Conservation (phyloP, 192 early-diverging fungal species). For the Piromyces finnis region DNA sequence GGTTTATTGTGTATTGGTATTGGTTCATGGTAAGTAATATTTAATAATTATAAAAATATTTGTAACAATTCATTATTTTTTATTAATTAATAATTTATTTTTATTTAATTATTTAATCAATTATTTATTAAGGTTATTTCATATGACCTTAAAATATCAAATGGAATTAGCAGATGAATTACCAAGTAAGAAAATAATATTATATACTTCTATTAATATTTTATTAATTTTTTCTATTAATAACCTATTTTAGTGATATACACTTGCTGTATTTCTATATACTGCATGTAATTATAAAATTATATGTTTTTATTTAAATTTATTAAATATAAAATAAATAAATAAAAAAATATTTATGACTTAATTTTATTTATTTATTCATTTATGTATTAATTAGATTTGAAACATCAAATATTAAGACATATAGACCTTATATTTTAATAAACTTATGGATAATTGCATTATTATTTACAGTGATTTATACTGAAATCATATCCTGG, state of each 20-base stretch:
- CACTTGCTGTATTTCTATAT: neutral
- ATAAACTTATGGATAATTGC: neutral
- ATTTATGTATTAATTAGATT: too few relatives aligned
- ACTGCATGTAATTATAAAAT: neutral
- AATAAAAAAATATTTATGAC: too few relatives aligned
- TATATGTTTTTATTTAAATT: too few relatives aligned
- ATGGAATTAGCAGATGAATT: neutral
- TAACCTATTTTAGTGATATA: neutral
- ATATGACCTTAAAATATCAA: neutral
- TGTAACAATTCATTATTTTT: too few relatives aligned
- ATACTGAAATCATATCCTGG: neutral
- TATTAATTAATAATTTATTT: too few relatives aligned
- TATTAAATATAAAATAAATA: too few relatives aligned
- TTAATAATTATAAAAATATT: too few relatives aligned
- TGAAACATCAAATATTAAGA: neutral
- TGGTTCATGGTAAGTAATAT: neutral
- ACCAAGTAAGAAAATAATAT: neutral
- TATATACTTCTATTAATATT: too few relatives aligned
- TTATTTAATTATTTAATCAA: too few relatives aligned
- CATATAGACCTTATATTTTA: neutral
- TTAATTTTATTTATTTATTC: too few relatives aligned
- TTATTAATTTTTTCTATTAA: neutral
- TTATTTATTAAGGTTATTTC: neutral
- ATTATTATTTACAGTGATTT: neutral
- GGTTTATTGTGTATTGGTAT: neutral